Evolutionary conservation across 2,329 filamentous ascomycete genomes (phyloP).

Genomic region (Colletotrichum sp.): DNA sequence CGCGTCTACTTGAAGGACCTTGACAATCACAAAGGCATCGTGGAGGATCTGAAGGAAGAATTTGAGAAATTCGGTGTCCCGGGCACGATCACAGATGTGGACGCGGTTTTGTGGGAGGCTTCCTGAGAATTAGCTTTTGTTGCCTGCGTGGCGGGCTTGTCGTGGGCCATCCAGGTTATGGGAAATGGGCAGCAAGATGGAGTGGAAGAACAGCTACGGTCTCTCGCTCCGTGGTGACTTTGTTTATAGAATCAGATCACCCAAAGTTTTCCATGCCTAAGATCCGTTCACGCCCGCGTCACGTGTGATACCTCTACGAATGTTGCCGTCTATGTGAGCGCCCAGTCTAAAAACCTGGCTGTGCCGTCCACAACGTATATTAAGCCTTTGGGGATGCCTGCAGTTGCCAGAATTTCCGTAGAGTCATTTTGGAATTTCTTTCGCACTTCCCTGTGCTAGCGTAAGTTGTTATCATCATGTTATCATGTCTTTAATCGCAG

Average conservation of each 20-base stretch:
- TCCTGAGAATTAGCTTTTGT: neutral
- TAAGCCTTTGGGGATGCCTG: neutral
- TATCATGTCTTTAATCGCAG: neutral
- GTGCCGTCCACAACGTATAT: neutral
- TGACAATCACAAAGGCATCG: neutral
- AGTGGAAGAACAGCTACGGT: neutral
- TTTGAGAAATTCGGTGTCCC: neutral
- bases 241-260: neutral
- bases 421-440: neutral
- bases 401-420: neutral
- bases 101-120: neutral
- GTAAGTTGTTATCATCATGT: neutral
- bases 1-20: neutral
- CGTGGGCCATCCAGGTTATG: neutral
- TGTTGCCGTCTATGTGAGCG: neutral
- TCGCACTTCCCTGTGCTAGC: neutral
- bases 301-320: neutral
- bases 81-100: neutral
- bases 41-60: neutral
- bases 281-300: rapidly evolving
- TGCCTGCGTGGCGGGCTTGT: neutral
- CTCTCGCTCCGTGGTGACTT: neutral
- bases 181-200: neutral
- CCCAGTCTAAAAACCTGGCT: rapidly evolving
- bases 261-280: neutral